Evolutionary conservation across 495 filamentous ascomycete species (phyloP), one percentile per base, ranked within the genome.

Genomic region (Aspergillus nanangensis): DNA sequence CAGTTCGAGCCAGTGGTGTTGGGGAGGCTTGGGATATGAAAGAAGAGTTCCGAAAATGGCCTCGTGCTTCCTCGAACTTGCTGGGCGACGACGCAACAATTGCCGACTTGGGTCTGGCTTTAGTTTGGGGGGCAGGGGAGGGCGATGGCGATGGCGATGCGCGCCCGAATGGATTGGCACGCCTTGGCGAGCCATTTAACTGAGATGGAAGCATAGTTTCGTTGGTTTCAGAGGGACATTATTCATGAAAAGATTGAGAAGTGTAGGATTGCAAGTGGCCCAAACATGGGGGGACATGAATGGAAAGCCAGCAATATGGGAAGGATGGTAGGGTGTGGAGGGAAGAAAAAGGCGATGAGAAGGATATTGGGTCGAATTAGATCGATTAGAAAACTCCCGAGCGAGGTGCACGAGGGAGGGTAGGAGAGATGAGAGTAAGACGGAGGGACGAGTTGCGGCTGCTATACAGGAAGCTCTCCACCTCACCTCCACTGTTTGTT

Each of bases 141-240:
- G 82, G 75, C 24, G 84, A 84, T 21, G 83, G 72, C 2, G 79
- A 83, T 8, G 70, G 67, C 2, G 87, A 82, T 46, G 69, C 81
- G 65, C 73, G 79, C 31, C 58, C 66, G 61, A 95, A 94, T 4
- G 86, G 86, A 70, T 84, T 91, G 58, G 81, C 86, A 51, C 89
- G 85, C 77, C 80, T 78, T 48, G 67, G 66, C 52, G 72, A 67
- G 57, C 58, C 62, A 55, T 71, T 74, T 24, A 72, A 37, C 37
- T 72, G 69, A 39, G 69, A 72, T 31, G 71, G 66, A 45, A 72
- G 62, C 71, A 74, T 74, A 48, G 51, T 47, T 48, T 47, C 43
- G 40, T 57, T 44, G 44, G 50, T 49, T n/a, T 65, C 53, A 64
- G 52, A 59, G 51, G 51, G 35, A 48, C 65, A 69, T 71, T 53